phyloP scores from a whole-genome alignment of 257 asterid genomes.

The Solanum appendiculatum region DNA sequence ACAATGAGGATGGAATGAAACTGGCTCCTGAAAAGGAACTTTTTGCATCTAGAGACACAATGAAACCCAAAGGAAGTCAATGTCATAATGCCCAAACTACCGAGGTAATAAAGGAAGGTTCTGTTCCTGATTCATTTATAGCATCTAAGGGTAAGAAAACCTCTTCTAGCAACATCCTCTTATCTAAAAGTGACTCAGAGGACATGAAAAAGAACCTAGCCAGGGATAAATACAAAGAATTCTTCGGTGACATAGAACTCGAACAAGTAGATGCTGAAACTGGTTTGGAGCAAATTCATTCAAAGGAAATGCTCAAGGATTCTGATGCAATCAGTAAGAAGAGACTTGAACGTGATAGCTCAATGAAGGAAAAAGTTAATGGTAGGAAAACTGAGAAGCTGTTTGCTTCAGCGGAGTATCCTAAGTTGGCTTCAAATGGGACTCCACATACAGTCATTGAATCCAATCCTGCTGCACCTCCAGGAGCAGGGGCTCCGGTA shows the following conservation, averaged over 20 bases:
- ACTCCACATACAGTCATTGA: slow-evolving; percentile 33
- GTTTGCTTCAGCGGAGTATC: slow-evolving; percentile 20
- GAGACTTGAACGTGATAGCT: slow-evolving; percentile 25
- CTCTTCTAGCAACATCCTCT: slow-evolving; percentile 15
- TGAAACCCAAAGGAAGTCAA: slow-evolving; percentile 37
- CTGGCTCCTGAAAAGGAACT: slow-evolving; percentile 28
- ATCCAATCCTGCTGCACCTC: slow-evolving; percentile 38
- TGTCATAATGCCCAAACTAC: slow-evolving; percentile 25
- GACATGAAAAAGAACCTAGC: slow-evolving; percentile 41
- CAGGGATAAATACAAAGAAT: slow-evolving; percentile 54
- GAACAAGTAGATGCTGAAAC: slow-evolving; percentile 60
- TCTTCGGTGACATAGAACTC: slow-evolving; percentile 69
- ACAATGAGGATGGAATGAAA: slow-evolving; percentile 30
- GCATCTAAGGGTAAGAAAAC: slow-evolving; percentile 39
- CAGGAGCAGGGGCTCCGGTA: slow-evolving; percentile 44
- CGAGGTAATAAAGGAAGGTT: slow-evolving; percentile 26
- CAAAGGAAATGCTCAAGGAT: slow-evolving; percentile 32
- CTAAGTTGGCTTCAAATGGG: slow-evolving; percentile 26
- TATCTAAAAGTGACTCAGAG: slow-evolving; percentile 35
- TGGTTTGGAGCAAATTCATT: slow-evolving; percentile 43
- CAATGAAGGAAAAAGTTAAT: slow-evolving; percentile 31
- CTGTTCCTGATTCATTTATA: slow-evolving; percentile 29
- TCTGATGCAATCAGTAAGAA: slow-evolving; percentile 30
- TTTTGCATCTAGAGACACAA: slow-evolving; percentile 37
- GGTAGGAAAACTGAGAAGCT: slow-evolving; percentile 32